Conservation (phyloP, 2,329 filamentous ascomycete species). For the Aaosphaeria arxii region DNA sequence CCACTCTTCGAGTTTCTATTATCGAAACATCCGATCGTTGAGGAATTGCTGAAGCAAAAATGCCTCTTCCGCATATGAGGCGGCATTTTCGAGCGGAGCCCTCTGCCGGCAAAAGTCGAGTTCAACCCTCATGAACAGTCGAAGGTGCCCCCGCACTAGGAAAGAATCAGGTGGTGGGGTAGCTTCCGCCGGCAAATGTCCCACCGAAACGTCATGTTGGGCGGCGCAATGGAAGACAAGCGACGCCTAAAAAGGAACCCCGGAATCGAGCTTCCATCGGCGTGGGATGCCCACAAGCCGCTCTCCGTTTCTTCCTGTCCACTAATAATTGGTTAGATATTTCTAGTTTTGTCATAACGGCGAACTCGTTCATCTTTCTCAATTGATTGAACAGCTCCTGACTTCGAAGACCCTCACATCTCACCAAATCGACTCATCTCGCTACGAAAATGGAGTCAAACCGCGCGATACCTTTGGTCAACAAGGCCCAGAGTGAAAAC, state of each 20-base stretch:
- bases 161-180: slow-evolving; percentile 11
- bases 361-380: too few relatives aligned
- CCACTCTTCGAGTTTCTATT: too few relatives aligned
- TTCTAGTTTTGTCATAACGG: too few relatives aligned
- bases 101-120: slow-evolving; percentile 12
- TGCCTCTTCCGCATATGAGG: neutral
- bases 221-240: neutral
- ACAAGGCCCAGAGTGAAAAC: slow-evolving; percentile 50
- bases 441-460: slow-evolving; percentile 8
- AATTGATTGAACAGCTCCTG: too few relatives aligned
- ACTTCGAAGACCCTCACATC: too few relatives aligned
- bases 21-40: too few relatives aligned
- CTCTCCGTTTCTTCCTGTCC: too few relatives aligned
- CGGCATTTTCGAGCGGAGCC: neutral
- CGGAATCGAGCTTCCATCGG: neutral
- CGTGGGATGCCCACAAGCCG: neutral
- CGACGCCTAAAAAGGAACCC: slow-evolving; percentile 5
- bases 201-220: slow-evolving; percentile 2
- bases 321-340: too few relatives aligned
- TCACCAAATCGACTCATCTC: too few relatives aligned
- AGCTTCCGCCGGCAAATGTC: slow-evolving; percentile 11
- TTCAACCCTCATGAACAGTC: slow-evolving; percentile 2
- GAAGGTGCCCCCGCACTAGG: slow-evolving; percentile 13
- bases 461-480: slow-evolving; percentile 43
- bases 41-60: too few relatives aligned